phyloP scores from a whole-genome alignment of 2,329 filamentous ascomycete species.

The Phyllosticta citrichinensis region DNA sequence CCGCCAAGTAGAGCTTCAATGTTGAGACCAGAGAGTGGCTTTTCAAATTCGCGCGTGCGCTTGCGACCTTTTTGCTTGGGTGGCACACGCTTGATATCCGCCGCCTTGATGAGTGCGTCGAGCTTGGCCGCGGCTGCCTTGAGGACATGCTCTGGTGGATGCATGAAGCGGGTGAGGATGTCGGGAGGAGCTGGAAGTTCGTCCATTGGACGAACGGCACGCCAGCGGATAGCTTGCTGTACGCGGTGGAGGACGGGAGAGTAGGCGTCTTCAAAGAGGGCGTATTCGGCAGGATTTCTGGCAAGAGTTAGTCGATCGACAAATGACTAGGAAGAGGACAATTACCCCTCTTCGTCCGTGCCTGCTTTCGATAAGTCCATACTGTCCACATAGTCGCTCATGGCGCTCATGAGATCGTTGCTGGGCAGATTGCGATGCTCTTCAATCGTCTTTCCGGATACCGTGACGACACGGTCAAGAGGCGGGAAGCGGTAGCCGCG shows the following conservation, averaged over 20 bases:
- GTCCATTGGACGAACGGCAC: slow-evolving; percentile 63
- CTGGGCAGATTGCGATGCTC: slow-evolving; percentile 77
- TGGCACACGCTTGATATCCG: slow-evolving; percentile 81
- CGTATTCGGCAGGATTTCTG: slow-evolving; percentile 54
- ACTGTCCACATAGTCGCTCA: slow-evolving; percentile 83
- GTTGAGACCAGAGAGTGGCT: slow-evolving; percentile 83
- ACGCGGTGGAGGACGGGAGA: slow-evolving; percentile 82
- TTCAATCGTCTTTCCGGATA: slow-evolving; percentile 70
- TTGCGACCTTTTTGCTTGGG: slow-evolving; percentile 68
- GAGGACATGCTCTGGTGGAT: slow-evolving; percentile 59
- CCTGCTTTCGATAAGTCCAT: slow-evolving; percentile 75
- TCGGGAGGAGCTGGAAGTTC: slow-evolving; percentile 52
- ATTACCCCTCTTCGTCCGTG: slow-evolving; percentile 54
- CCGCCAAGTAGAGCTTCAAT: slow-evolving; percentile 65
- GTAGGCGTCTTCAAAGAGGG: slow-evolving; percentile 63
- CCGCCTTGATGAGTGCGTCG: slow-evolving; percentile 53
- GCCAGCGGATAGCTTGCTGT: slow-evolving; percentile 72
- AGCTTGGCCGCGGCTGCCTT: slow-evolving; percentile 46
- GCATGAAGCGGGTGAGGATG: slow-evolving; percentile 61
- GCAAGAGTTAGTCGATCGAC: slow-evolving; percentile 13
- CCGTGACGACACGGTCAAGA: slow-evolving; percentile 74
- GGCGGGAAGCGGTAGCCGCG: slow-evolving; percentile 86
- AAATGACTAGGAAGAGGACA: slow-evolving; percentile 20
- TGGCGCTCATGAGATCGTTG: slow-evolving; percentile 63
- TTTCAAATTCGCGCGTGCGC: slow-evolving; percentile 53